Base-by-base conservation (phyloP, 2,329 filamentous ascomycete species). In the Metarhizium anisopliae region DNA sequence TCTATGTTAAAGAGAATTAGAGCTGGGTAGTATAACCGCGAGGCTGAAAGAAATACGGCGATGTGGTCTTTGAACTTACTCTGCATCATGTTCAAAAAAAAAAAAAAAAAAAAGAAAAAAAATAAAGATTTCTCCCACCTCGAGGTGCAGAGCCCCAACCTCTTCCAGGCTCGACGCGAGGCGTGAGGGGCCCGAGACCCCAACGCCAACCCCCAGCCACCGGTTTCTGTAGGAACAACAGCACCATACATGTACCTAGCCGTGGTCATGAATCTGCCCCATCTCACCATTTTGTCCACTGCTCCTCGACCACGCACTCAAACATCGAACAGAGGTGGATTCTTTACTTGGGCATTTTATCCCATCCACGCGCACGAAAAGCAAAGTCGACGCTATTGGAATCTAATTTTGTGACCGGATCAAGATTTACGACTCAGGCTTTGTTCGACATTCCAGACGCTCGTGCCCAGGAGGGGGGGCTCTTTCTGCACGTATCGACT, bases 171-270 rank as follows among this genome's bases (percentile, higher is more conserved):
- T 25, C 25, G 25, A 25, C 25, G 25, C 25, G 25, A 25, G 25
- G 25, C 25, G 25, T 25, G 25, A 25, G 25, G 4, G 25, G 25
- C 25, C 25, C 25, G 25, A 13, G 7, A 40, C 8, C 11, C 38
- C 29, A 14, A 25, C n/a, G 40, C 20, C 38, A 29, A 55, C 57
- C 32, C 64, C 63, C 66, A 66, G 64, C 64, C 65, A 57, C 52
- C 56, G 40, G 66, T 68, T 68, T 67, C 66, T 67, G 59, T 59
- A 60, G 63, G 61, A 67, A 67, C 65, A 54, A 14, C 16, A 30
- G 10, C 8, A 29, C 7, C 32, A 49, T 14, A 43, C 52, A 18
- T 18, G 18, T 18, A 18, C 18, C 18, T 18, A 18, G 18, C 51
- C 14, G 14, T 29, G 30, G 30, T 25, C 10, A 32, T 11, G 32